Evolutionary conservation across 2,329 filamentous ascomycete genomes (phyloP).

Genomic region (Penicillium sp.): DNA sequence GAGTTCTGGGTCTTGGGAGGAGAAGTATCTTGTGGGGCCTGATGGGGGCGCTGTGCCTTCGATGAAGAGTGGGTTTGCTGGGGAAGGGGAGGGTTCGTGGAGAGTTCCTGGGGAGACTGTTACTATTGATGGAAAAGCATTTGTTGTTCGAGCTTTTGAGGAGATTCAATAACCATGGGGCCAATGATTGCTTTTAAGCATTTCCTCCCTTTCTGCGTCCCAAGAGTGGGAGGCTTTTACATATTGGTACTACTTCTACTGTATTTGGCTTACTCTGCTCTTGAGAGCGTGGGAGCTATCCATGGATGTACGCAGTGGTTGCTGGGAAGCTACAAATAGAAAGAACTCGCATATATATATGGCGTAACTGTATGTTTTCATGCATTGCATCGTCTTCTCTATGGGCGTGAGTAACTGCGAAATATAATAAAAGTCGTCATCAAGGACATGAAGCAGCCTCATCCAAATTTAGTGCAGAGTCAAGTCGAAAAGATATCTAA

Average conservation of each 20-base stretch:
- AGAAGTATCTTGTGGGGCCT: conserved; percentile 18
- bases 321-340: neutral
- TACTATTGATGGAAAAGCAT: conserved; percentile 15
- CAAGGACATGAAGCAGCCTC: neutral
- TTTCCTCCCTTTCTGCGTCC: neutral
- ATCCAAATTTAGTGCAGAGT: neutral
- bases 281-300: neutral
- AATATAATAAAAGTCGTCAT: neutral
- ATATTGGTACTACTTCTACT: neutral
- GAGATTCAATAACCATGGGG: neutral
- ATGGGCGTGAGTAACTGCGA: conserved; percentile 1
- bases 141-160: conserved; percentile 30
- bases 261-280: neutral
- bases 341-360: neutral
- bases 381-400: conserved; percentile 6
- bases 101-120: conserved; percentile 19
- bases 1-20: conserved; percentile 16
- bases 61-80: conserved; percentile 12
- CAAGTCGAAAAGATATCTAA: conserved; percentile 14
- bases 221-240: neutral
- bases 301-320: neutral
- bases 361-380: neutral
- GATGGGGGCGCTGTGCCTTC: conserved; percentile 19
- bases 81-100: conserved; percentile 16
- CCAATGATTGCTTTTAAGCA: too few relatives aligned